Evolutionary conservation across 495 filamentous ascomycete species (phyloP).

Genomic region (Jackrogersella minutella): DNA sequence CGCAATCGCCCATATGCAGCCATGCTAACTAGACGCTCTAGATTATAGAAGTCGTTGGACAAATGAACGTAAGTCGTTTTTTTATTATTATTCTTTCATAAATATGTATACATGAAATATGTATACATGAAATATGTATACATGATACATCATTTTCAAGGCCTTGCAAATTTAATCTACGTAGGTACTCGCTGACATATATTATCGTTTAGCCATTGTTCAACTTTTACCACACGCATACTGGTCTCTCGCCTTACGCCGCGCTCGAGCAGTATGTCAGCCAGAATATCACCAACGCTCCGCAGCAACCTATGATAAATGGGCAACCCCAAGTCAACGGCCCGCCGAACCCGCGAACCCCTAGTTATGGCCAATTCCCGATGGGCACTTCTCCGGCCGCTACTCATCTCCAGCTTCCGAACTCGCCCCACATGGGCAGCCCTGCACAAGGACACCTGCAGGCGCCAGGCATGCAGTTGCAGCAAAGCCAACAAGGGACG

Average conservation of each 20-base stretch:
- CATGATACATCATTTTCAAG: not conserved
- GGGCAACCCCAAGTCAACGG: conserved; percentile 49
- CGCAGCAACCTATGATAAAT: conserved; percentile 46
- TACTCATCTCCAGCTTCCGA: conserved; percentile 64
- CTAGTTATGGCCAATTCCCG: conserved; percentile 59
- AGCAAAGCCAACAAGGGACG: conserved; percentile 76
- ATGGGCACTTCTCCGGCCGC: conserved; percentile 63
- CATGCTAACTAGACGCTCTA: conserved; percentile 39
- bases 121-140: too few relatives aligned
- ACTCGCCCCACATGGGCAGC: conserved; percentile 66
- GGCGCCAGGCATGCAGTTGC: conserved; percentile 72
- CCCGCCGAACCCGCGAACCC: conserved; percentile 52
- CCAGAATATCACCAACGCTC: conserved; percentile 45
- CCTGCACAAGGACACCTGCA: conserved; percentile 67
- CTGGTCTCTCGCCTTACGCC: conserved; percentile 64
- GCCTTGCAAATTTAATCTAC: not conserved
- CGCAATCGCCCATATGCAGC: not conserved
- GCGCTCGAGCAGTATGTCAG: conserved; percentile 69
- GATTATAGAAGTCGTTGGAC: conserved; percentile 77
- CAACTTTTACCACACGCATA: conserved; percentile 65
- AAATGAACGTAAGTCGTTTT: conserved; percentile 69
- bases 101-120: too few relatives aligned
- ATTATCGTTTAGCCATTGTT: conserved; percentile 59
- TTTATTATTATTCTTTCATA: too few relatives aligned
- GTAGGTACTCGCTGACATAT: conserved; percentile 24